These are phyloP conservation scores for Entomortierella lignicola DNA, from an alignment of 192 early-diverging fungal species.

Conservation along the genomic window DNA sequence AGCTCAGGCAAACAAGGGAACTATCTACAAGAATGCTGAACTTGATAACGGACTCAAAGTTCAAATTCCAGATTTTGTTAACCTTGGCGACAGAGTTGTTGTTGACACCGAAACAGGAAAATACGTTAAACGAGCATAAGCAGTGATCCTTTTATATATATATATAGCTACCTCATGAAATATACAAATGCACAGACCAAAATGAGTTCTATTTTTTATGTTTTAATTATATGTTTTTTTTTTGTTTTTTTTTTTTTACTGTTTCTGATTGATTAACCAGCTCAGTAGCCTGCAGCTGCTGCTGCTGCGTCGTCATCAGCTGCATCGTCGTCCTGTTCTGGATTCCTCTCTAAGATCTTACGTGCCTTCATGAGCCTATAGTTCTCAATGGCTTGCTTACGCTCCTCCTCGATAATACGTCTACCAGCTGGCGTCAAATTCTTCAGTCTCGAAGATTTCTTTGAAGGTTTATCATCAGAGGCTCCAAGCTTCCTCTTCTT, in stretches of 20 bases:
- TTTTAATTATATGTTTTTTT: not conserved
- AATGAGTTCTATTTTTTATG: not conserved
- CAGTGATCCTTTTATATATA: too few species aligned
- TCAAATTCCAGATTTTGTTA: constrained; percentile 85
- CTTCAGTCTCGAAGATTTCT: constrained; percentile 52
- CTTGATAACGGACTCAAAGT: constrained; percentile 75
- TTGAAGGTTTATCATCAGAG: constrained; percentile 52
- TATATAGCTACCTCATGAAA: not conserved
- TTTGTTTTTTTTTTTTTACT: not conserved
- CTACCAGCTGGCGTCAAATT: constrained; percentile 60
- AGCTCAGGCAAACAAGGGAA: constrained; percentile 73
- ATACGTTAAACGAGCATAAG: constrained; percentile 71
- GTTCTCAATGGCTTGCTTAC: constrained; percentile 59
- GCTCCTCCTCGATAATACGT: constrained; percentile 62
- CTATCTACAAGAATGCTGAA: constrained; percentile 72
- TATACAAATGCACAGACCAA: too few species aligned
- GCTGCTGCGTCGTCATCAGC: constrained; percentile 44
- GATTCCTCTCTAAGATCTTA: constrained; percentile 24
- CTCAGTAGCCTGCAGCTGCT: constrained; percentile 29
- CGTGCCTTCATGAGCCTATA: constrained; percentile 66
- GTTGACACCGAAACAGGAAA: constrained; percentile 74
- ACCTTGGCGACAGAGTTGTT: constrained; percentile 77
- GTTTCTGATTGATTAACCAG: too few species aligned
- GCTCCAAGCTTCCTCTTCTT: constrained; percentile 40
- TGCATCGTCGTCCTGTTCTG: constrained; percentile 31